Base-by-base conservation (phyloP, 2,329 filamentous ascomycete species). In the Pseudogymnoascus sp. region DNA sequence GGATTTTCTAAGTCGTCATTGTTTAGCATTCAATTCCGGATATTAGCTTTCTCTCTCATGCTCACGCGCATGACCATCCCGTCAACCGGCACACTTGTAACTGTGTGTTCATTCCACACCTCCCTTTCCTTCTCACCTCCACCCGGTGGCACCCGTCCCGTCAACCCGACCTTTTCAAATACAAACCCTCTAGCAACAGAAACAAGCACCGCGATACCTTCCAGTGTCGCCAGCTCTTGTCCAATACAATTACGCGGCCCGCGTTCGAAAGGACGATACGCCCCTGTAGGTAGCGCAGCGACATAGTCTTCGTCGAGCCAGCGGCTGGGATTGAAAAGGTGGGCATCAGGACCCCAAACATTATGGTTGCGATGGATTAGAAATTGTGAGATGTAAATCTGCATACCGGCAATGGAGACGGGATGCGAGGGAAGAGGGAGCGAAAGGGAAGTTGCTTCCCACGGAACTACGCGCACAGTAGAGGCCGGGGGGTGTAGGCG, bases 221-320 rank as follows among this genome's bases (percentile, higher is more conserved):
- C 80, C 21, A 71, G 66, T 73, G 81, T 77, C 0, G 80, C 82
- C 21, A 84, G 71, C 65, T 79, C 77, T 68, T 85, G 81, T 0
- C 83, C 84, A 8, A 84, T 78, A 66, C 83, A 87, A 60, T 79
- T 80, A 10, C 83, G 71, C 2, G 78, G 75, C 0, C 84, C 83
- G 62, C 78, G 75, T 66, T 81, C 80, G 68, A 86, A 86, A 0
- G 80, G 75, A 7, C 82, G 76, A 75, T 77, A 86, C 0, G 81
- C 83, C 42, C 78, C 76, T 58, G 8, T 12, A 13, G 58, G 58
- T 59, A 59, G 21, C 21, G 9, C 13, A 5, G 44, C 44, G 25
- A 55, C 7, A 33, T 55, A 55, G 12, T 27, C 44, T 17, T 17
- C 33, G 58, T 59, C 35, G 17, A 25, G 12, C 44, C 44, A 55